Percentiles rank a stretch among this genome's conserved stretches.
phyloP scores from a whole-genome alignment of 768 basidiomycete species.

The Pholiota conissans region DNA sequence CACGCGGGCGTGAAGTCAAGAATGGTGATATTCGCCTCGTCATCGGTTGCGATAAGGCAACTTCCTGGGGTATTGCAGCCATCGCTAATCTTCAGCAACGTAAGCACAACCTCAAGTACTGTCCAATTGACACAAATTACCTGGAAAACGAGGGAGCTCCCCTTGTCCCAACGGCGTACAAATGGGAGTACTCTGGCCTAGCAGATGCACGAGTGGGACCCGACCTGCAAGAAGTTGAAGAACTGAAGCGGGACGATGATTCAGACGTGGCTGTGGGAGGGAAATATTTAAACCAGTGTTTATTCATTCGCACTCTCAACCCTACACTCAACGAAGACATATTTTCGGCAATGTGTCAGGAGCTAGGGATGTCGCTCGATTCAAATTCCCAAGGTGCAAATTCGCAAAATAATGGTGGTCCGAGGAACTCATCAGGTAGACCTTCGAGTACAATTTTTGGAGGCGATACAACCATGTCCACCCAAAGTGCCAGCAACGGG shows the following conservation, averaged over 20 bases:
- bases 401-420: background rate
- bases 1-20: too few relatives aligned
- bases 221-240: background rate
- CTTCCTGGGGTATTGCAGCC: conserved; percentile 19
- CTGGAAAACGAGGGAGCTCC: too few relatives aligned
- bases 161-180: background rate
- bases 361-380: background rate
- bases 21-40: too few relatives aligned
- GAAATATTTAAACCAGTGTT: too few relatives aligned
- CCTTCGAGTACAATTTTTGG: too few relatives aligned
- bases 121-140: too few relatives aligned
- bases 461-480: too few relatives aligned
- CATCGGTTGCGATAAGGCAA: too few relatives aligned
- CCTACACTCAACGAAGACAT: background rate
- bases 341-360: background rate
- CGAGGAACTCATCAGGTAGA: background rate
- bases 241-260: background rate
- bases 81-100: conserved; percentile 4
- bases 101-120: background rate
- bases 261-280: background rate
- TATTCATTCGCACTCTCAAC: too few relatives aligned
- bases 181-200: conserved; percentile 16
- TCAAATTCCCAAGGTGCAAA: background rate
- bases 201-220: conserved; percentile 14
- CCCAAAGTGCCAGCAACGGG: too few relatives aligned